phyloP scores from a whole-genome alignment of 495 filamentous ascomycete genomes.

The Penicillium lividum region DNA sequence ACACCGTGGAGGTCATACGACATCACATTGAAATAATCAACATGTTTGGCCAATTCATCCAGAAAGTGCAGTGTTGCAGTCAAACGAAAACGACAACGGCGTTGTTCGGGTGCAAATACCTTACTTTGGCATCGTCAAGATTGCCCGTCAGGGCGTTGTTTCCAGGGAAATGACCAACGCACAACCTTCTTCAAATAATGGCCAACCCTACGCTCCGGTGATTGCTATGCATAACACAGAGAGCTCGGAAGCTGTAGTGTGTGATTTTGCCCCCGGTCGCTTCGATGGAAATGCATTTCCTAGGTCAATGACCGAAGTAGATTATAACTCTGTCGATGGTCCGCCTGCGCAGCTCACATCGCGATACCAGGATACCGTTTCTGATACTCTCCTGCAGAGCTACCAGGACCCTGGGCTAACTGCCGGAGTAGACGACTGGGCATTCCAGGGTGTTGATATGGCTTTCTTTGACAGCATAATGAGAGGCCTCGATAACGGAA shows the following conservation, averaged over 20 bases:
- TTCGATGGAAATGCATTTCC: constrained; percentile 2
- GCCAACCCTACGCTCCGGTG: not conserved
- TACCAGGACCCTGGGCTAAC: constrained; percentile 19
- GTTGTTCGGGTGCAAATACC: constrained; percentile 32
- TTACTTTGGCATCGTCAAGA: constrained; percentile 35
- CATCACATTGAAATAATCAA: constrained; percentile 60
- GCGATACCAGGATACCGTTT: not conserved
- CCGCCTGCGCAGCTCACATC: not conserved
- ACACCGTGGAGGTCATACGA: constrained; percentile 42
- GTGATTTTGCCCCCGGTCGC: constrained; percentile 1
- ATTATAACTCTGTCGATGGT: not conserved
- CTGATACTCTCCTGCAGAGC: not conserved
- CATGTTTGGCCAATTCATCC: too few relatives aligned
- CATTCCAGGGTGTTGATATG: constrained; percentile 31
- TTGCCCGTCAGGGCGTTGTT: constrained; percentile 18
- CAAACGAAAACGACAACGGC: constrained; percentile 14
- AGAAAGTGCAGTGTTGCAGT: constrained; percentile 10
- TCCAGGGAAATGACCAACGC: constrained; percentile 4
- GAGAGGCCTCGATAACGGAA: constrained; percentile 14
- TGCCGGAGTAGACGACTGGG: constrained; percentile 25
- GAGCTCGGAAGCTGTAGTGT: constrained; percentile 5
- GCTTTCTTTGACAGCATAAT: constrained; percentile 31
- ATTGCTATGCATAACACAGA: constrained; percentile 1
- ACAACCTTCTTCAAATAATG: not conserved
- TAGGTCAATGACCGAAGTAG: constrained; percentile 1